Evolutionary conservation across 148 eudicot species (phyloP), one percentile per base, ranked within the genome.

Genomic region (Chenopodium quinoa): DNA sequence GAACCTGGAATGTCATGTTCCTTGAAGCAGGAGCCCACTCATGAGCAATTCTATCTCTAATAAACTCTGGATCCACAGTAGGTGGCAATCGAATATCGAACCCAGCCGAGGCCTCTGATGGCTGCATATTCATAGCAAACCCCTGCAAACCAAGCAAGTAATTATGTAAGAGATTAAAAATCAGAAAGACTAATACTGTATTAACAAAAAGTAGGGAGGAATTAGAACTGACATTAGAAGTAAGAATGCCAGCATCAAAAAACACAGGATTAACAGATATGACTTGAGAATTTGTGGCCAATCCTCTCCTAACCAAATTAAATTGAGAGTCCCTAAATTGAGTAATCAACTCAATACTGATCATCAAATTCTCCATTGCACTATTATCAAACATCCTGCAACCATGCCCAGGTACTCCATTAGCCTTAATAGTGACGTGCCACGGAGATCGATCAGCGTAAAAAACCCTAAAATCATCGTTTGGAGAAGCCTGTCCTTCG

Each of bases 21-120:
- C 97, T 89, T 54, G 89, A 88, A n/a, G 90, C 86, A 27, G 99
- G 99, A 70, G 99, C 99, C 99, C 99, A 96, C 80, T 96, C 95
- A 79, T 93, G 92, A 12, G 86, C 89, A 73, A 96, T 88, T 37
- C 90, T 90, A 80, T 85, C 87, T 88, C 79, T 91, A 83, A 93
- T 22, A 63, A 84, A 81, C 84, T 93, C 92, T 0, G 92, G 83
- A 71, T 96, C 95, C 4, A 84, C 86, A 3, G 90, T 92, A 1
- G 99, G 99, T 27, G 98, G 90, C 73, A 92, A 52, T 63, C 98
- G 86, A 71, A 93, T 69, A 83, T 93, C 92, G 80, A 91, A 93
- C 32, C 99, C 99, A 12, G 97, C 97, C 82, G 92, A 92, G 0
- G 94, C 99, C 88, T 95, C 97, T 0, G 99, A 96, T 7, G 99